phyloP scores from a whole-genome alignment of 1,139 yeast species.

The Magnusiomyces suaveolens region DNA sequence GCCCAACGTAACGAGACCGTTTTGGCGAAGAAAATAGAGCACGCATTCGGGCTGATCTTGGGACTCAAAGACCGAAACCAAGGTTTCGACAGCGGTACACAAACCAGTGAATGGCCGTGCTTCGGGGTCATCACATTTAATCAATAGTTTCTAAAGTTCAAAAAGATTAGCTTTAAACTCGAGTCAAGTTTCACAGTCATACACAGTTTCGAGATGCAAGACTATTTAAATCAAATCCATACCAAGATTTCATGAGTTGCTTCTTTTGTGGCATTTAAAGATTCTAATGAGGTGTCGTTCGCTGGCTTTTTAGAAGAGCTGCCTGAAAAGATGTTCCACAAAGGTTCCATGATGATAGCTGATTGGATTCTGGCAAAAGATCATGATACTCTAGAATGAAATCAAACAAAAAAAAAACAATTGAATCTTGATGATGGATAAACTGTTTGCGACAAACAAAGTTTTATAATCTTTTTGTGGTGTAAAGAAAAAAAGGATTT shows the following conservation, averaged over 20 bases:
- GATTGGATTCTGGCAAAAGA: neutral
- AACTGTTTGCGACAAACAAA: no score
- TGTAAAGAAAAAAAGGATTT: no score
- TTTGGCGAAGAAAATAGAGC: conserved; percentile 18
- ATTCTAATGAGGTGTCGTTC: conserved; percentile 5
- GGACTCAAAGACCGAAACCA: conserved; percentile 10
- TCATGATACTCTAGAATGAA: neutral
- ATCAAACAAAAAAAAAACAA: no score
- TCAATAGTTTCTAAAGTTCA: neutral
- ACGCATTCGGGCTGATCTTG: conserved; percentile 14
- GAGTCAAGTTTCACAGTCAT: no score
- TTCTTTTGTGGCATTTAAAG: conserved; percentile 17
- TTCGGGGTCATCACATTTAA: neutral
- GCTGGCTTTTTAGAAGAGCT: conserved; percentile 7
- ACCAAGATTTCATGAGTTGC: conserved; percentile 16
- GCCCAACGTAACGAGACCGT: conserved; percentile 16
- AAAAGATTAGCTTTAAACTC: conserved; percentile 7
- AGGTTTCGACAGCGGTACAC: conserved; percentile 4
- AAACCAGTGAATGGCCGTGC: neutral
- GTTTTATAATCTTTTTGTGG: no score
- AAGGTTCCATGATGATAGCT: conserved; percentile 14
- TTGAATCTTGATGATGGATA: neutral
- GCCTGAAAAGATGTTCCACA: conserved; percentile 17
- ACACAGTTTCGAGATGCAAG: neutral
- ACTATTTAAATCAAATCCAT: neutral